These are phyloP conservation scores for Scheffersomyces cryptocercus DNA, from an alignment of 1,139 yeast species.

Conservation along the genomic window DNA sequence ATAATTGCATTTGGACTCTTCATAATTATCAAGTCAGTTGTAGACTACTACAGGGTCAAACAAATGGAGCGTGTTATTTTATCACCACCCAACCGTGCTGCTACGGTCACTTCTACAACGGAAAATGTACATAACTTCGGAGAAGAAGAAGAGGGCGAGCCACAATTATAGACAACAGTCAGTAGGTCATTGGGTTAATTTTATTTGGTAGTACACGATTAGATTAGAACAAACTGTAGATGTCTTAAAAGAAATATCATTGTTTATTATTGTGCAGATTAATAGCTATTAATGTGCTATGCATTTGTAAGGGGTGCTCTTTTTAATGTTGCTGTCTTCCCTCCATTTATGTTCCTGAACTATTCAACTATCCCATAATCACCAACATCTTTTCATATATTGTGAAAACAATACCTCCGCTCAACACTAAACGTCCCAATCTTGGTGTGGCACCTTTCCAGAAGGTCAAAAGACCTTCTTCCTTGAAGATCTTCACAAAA, in stretches of 20 bases:
- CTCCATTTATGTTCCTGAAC: no score
- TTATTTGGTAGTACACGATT: no score
- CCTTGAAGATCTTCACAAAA: constrained; percentile 72
- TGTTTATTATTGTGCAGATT: no score
- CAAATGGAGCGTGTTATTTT: constrained; percentile 68
- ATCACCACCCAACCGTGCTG: constrained; percentile 34
- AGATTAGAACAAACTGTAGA: no score
- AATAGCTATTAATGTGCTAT: no score
- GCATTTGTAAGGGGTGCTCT: no score
- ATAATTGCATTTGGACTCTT: constrained; percentile 69
- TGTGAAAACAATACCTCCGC: constrained; percentile 96
- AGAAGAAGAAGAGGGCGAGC: neutral
- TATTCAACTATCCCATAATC: constrained; percentile 30
- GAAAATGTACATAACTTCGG: neutral
- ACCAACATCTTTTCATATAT: constrained; percentile 87
- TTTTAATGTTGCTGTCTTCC: no score
- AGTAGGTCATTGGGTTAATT: no score
- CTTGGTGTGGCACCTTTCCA: constrained; percentile 99
- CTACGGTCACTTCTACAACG: neutral
- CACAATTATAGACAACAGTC: no score
- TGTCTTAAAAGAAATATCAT: no score
- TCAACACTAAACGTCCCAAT: constrained; percentile 82
- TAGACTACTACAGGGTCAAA: constrained; percentile 76
- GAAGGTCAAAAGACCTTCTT: constrained; percentile 89
- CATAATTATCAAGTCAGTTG: constrained; percentile 63